Evolutionary conservation across 1,284 basidiomycete genomes (phyloP).

Genomic region (Boletellus dicymbophilus): DNA sequence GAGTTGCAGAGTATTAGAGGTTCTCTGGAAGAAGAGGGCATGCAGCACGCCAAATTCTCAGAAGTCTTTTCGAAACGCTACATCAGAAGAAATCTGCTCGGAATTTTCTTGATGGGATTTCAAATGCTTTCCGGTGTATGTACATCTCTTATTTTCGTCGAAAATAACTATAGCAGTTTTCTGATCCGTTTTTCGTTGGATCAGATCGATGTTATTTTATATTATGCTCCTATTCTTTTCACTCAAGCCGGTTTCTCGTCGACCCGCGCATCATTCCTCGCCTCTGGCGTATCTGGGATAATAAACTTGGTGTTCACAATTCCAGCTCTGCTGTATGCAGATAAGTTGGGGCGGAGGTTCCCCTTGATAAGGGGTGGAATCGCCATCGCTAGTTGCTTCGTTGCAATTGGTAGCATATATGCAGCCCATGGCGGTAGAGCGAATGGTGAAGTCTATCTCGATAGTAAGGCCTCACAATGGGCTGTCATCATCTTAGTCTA

Average conservation of each 20-base stretch:
- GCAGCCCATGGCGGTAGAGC: conserved; percentile 35
- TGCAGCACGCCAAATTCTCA: background rate
- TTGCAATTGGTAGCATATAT: conserved; percentile 45
- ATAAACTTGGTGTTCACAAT: conserved; percentile 47
- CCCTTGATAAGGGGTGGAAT: conserved; percentile 47
- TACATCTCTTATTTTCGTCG: background rate
- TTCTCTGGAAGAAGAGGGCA: conserved; percentile 26
- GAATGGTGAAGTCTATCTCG: conserved; percentile 23
- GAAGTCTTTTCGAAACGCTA: conserved; percentile 31
- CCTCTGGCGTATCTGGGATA: conserved; percentile 53
- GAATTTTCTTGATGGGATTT: conserved; percentile 48
- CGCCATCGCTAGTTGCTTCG: conserved; percentile 40
- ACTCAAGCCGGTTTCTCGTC: conserved; percentile 49
- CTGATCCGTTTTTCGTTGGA: conserved; percentile 10
- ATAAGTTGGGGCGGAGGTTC: conserved; percentile 47
- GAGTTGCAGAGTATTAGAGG: conserved; percentile 23
- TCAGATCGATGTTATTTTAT: conserved; percentile 28
- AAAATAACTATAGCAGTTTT: conserved; percentile 14
- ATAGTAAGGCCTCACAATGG: conserved; percentile 36
- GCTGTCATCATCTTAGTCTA: conserved; percentile 51
- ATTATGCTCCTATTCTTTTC: conserved; percentile 55
- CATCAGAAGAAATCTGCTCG: conserved; percentile 42
- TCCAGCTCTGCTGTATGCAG: conserved; percentile 41
- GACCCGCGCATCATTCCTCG: conserved; percentile 48
- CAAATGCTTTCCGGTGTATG: conserved; percentile 41